phyloP scores from a whole-genome alignment of 768 basidiomycete species.

The Paxillus involutus region DNA sequence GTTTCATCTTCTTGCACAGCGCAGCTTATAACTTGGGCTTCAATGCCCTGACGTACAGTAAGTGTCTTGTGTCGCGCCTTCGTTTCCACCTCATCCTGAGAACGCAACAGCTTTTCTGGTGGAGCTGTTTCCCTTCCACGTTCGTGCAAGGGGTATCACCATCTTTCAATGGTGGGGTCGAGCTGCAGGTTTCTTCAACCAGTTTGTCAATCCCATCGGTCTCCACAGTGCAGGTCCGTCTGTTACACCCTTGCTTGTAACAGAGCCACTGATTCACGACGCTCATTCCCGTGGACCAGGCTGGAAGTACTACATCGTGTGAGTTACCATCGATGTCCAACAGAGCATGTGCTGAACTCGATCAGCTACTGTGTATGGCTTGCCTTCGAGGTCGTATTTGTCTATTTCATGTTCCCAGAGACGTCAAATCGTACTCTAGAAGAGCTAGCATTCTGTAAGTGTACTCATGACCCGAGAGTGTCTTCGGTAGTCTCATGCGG shows the following conservation, averaged over 20 bases:
- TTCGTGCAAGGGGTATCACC: constrained; percentile 59
- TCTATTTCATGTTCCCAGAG: constrained; percentile 21
- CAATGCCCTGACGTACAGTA: constrained; percentile 8
- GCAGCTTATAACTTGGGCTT: constrained; percentile 15
- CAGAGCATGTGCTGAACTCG: neutral
- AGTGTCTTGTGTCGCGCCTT: neutral
- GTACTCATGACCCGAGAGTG: neutral
- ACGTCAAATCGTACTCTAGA: constrained; percentile 19
- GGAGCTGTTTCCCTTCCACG: constrained; percentile 67
- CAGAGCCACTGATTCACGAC: too few species aligned
- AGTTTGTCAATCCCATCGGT: constrained; percentile 17
- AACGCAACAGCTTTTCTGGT: constrained; percentile 52
- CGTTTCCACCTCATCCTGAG: neutral
- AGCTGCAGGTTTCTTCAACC: constrained; percentile 6
- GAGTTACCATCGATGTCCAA: neutral
- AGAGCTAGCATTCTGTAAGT: constrained; percentile 19
- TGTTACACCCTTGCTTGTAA: neutral
- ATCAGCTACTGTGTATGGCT: constrained; percentile 15
- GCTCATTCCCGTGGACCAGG: neutral
- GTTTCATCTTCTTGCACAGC: constrained; percentile 20
- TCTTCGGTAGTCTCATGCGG: constrained; percentile 24
- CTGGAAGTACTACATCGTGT: constrained; percentile 17
- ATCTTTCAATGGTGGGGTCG: constrained; percentile 61
- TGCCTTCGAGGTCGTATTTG: constrained; percentile 11
- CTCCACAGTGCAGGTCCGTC: constrained; percentile 8